These are phyloP conservation scores for Mycena sanguinolenta DNA, from an alignment of 768 basidiomycete genomes.

Conservation along the genomic window DNA sequence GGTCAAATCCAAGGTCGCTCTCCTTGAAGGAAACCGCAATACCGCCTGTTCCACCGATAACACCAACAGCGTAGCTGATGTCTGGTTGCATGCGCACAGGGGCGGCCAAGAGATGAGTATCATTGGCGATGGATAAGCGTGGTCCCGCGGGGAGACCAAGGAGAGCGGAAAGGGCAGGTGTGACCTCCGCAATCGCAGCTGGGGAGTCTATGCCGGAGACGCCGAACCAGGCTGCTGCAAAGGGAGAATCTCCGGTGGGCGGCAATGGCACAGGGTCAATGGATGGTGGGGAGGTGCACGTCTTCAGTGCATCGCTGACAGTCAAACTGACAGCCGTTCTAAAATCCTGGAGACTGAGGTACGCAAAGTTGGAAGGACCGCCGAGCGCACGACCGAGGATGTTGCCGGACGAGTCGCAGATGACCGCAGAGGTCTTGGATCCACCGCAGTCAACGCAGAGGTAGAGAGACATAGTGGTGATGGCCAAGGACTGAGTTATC, in stretches of 20 bases:
- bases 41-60: constrained; percentile 87
- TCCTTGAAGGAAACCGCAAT: constrained; percentile 77
- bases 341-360: constrained; percentile 77
- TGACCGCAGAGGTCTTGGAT: constrained; percentile 86
- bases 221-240: constrained; percentile 86
- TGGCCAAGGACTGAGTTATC: constrained; percentile 14
- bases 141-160: constrained; percentile 70
- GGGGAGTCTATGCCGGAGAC: constrained; percentile 87
- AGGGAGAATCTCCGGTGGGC: constrained; percentile 51
- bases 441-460: constrained; percentile 92
- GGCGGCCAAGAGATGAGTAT: constrained; percentile 87
- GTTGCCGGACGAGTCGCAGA: constrained; percentile 68
- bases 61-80: constrained; percentile 73
- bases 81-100: constrained; percentile 76
- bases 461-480: constrained; percentile 66
- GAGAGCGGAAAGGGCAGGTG: constrained; percentile 65
- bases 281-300: constrained; percentile 54
- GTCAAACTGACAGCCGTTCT: constrained; percentile 64
- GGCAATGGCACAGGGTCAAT: constrained; percentile 54
- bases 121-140: constrained; percentile 77
- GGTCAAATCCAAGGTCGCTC: constrained; percentile 57
- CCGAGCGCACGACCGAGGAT: constrained; percentile 77
- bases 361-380: constrained; percentile 90
- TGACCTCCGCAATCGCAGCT: constrained; percentile 68
- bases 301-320: constrained; percentile 66